These are phyloP conservation scores for Xanthoconium separans DNA, from an alignment of 1,284 basidiomycete species.

Conservation along the genomic window DNA sequence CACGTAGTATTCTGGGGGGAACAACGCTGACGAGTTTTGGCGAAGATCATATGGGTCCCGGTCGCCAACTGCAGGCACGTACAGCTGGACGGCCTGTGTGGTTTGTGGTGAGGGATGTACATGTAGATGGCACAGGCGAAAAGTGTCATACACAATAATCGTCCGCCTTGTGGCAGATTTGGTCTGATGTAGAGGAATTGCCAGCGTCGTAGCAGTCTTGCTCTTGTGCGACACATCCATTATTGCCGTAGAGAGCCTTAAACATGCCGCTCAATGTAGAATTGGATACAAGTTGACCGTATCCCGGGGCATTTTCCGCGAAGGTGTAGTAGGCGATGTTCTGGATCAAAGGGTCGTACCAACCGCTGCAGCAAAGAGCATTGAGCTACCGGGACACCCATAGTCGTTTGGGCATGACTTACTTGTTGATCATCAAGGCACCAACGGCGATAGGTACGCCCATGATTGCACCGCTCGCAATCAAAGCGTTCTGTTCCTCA, in stretches of 20 bases:
- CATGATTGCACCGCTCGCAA: conserved; percentile 44
- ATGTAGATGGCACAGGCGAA: neutral
- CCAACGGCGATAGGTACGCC: conserved; percentile 45
- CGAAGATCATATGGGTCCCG: conserved; percentile 56
- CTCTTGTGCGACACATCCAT: conserved; percentile 54
- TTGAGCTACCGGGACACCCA: neutral
- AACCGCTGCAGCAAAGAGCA: conserved; percentile 43
- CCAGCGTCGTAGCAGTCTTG: conserved; percentile 55
- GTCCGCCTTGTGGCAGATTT: conserved; percentile 50
- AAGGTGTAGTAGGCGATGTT: conserved; percentile 61
- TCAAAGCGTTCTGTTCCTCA: conserved; percentile 60
- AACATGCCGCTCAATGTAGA: conserved; percentile 48
- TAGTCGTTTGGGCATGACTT: conserved; percentile 1
- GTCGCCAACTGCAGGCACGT: conserved; percentile 49
- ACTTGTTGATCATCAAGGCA: conserved; percentile 57
- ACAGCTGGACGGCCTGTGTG: conserved; percentile 26
- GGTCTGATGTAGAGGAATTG: conserved; percentile 41
- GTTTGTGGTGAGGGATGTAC: neutral
- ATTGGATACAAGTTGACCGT: conserved; percentile 56
- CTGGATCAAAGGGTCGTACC: conserved; percentile 66
- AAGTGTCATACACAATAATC: conserved; percentile 50
- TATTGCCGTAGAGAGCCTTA: conserved; percentile 43
- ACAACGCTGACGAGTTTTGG: conserved; percentile 51
- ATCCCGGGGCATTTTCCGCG: conserved; percentile 60
- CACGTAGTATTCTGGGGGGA: conserved; percentile 58